phyloP scores from a whole-genome alignment of 176 grass and related monocot species.

The Elaeis guineensis region DNA sequence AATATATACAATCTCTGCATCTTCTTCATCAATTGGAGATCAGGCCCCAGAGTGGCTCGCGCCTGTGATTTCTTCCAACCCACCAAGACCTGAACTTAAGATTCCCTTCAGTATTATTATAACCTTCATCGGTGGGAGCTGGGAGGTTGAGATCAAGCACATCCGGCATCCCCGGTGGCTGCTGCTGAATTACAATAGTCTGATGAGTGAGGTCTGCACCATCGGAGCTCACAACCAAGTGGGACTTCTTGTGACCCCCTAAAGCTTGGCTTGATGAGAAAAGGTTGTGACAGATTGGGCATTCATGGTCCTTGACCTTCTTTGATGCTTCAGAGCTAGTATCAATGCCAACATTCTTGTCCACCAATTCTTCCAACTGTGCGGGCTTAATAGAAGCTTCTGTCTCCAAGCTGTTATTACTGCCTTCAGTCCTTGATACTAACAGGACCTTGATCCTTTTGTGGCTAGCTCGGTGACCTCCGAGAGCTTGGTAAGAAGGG shows the following conservation, averaged over 20 bases:
- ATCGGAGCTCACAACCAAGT: slow-evolving; percentile 20
- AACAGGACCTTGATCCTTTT: slow-evolving; percentile 2
- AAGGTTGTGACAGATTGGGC: slow-evolving; percentile 34
- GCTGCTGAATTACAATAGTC: not conserved
- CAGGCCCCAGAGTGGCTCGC: no score
- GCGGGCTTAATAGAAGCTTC: not conserved
- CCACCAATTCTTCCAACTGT: not conserved
- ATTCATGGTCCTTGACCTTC: slow-evolving; percentile 20
- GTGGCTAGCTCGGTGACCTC: slow-evolving; percentile 15
- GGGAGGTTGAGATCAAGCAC: slow-evolving; percentile 59
- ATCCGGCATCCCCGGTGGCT: not conserved
- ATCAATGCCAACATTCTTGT: not conserved
- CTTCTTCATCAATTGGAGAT: no score
- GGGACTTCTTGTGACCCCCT: slow-evolving; percentile 47
- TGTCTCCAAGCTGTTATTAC: not conserved
- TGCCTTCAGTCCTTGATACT: not conserved
- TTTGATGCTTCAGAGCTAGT: not conserved
- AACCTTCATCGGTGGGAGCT: slow-evolving; percentile 29
- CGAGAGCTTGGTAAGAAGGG: slow-evolving; percentile 15
- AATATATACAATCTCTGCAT: no score
- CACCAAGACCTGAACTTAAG: slow-evolving; percentile 17
- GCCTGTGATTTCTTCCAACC: slow-evolving; percentile 18
- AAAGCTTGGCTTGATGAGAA: slow-evolving; percentile 47
- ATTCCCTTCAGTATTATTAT: slow-evolving; percentile 8
- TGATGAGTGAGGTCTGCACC: slow-evolving; percentile 12